A percentile compares a stretch with the other conserved stretches of the same genome.
Evolutionary conservation across 1,284 basidiomycete genomes (phyloP).

Genomic region (Phlebopus sp.): DNA sequence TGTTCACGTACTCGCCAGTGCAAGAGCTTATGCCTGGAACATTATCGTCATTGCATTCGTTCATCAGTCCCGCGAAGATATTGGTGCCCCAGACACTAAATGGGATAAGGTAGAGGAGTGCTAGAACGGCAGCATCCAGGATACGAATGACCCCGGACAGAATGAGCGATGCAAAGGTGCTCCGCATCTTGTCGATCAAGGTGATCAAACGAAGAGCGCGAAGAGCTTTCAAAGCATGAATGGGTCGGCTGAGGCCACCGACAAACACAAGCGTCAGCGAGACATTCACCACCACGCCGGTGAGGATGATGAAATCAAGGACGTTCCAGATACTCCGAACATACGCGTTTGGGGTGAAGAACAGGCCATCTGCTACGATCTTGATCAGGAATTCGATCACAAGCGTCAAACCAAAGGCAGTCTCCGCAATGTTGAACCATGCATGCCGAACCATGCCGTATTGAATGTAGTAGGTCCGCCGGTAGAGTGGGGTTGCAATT

Average conservation of each 20-base stretch:
- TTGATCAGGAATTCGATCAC: conserved; percentile 89
- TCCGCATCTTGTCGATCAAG: conserved; percentile 81
- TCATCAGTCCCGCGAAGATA: conserved; percentile 87
- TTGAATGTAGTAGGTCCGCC: conserved; percentile 66
- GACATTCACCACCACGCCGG: conserved; percentile 81
- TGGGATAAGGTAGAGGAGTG: conserved; percentile 93
- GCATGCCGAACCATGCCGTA: conserved; percentile 64
- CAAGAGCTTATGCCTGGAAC: conserved; percentile 66
- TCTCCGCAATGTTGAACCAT: conserved; percentile 90
- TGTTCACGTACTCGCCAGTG: conserved; percentile 72
- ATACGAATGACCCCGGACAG: conserved; percentile 87
- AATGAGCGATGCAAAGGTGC: conserved; percentile 89
- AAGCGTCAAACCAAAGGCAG: conserved; percentile 73
- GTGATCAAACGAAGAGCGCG: conserved; percentile 90
- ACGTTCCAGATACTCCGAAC: conserved; percentile 90
- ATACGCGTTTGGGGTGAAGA: conserved; percentile 94
- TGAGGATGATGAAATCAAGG: conserved; percentile 86
- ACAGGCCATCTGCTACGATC: conserved; percentile 88
- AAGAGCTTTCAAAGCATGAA: conserved; percentile 86
- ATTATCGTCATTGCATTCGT: conserved; percentile 77
- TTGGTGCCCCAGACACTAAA: conserved; percentile 98
- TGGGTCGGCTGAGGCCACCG: conserved; percentile 79
- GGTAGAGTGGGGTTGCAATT: conserved; percentile 85
- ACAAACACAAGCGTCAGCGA: conserved; percentile 76
- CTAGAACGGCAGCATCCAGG: conserved; percentile 88